Base-by-base conservation (phyloP, 768 basidiomycete genomes). In the Termitomyces sp. region DNA sequence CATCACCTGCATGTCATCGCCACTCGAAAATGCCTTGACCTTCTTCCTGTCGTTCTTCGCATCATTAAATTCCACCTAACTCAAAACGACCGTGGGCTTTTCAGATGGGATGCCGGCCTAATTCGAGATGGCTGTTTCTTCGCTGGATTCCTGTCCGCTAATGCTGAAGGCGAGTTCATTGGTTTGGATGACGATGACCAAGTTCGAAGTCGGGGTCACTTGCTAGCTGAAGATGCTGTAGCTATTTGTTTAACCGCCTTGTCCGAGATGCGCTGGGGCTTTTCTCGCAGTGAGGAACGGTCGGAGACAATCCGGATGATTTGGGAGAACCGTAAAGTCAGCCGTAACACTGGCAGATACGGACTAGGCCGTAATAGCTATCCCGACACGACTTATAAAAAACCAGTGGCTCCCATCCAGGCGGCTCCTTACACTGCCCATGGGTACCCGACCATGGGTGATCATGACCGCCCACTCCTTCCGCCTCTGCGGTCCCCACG, bases 41-140 rank as follows among this genome's bases (percentile, higher is more conserved):
- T 81, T 20, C 79, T 87, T 25, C 85, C 86, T 4, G 67, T 71
- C 12, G 76, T 86, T 14, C 73, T 85, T 36, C 73, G 77, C 55
- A 82, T 85, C 61, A 71, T 88, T 37, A 81, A 82, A 62, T 73
- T 74, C 6, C 83, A 86, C 65, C 68, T 84, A 5, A 73, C 78
- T 4, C 67, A 66, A 56, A 71, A 71, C 25, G 70, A 73, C 2
- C 76, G 73, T 25, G 67, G 66, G 43, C 83, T 96, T 66, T 94
- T 97, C 69, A 81, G 81, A 66, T 96, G 89, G 80, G 95, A 98
- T 70, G 85, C 93, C 1, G 88, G 89, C 20, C 80, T 96, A 4
- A 86, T 95, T 57, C 84, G 91, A 20, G 94, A 96, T 67, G 95
- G 95, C 3, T 92, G 89, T 68, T 96, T 89, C 80, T 96, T 89